Evolutionary conservation across 257 asterid species (phyloP).

Genomic region (Misopates orontium): DNA sequence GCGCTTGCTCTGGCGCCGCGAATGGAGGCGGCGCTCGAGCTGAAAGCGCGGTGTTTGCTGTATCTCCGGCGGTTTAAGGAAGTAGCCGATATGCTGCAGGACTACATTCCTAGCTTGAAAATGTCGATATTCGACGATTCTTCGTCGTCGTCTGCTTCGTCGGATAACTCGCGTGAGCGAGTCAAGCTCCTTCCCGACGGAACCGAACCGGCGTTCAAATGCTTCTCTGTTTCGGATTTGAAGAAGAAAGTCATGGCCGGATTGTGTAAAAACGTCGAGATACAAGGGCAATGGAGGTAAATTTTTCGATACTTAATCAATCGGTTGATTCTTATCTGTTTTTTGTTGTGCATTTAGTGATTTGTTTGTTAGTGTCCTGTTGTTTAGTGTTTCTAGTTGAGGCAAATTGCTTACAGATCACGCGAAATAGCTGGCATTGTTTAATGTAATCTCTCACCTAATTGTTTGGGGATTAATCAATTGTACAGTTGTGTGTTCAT

Average conservation of each 20-base stretch:
- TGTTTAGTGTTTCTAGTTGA: neutral
- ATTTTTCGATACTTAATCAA: too few species aligned
- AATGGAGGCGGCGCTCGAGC: constrained; percentile 71
- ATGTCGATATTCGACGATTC: constrained; percentile 50
- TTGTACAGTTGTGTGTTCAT: neutral
- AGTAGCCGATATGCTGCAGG: constrained; percentile 89
- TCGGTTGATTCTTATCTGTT: too few species aligned
- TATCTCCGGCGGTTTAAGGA: constrained; percentile 81
- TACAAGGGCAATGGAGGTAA: constrained; percentile 93
- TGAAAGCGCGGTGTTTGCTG: constrained; percentile 78
- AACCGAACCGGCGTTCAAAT: constrained; percentile 56
- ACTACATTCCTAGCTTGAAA: constrained; percentile 78
- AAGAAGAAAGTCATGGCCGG: constrained; percentile 83
- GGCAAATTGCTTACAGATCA: constrained; percentile 36
- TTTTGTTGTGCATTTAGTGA: too few species aligned
- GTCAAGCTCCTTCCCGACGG: constrained; percentile 68
- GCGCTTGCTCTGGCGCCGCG: constrained; percentile 78
- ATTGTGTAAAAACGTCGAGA: constrained; percentile 56
- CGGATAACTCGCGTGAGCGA: constrained; percentile 73
- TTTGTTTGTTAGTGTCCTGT: neutral
- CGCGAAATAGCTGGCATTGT: constrained; percentile 40
- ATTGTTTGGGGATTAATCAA: constrained; percentile 12
- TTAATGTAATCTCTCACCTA: constrained; percentile 32
- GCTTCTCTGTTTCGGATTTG: constrained; percentile 80
- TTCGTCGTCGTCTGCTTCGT: constrained; percentile 53